Conservation (phyloP, 371 early-diverging fungal genomes). For the Mucor irregularis region DNA sequence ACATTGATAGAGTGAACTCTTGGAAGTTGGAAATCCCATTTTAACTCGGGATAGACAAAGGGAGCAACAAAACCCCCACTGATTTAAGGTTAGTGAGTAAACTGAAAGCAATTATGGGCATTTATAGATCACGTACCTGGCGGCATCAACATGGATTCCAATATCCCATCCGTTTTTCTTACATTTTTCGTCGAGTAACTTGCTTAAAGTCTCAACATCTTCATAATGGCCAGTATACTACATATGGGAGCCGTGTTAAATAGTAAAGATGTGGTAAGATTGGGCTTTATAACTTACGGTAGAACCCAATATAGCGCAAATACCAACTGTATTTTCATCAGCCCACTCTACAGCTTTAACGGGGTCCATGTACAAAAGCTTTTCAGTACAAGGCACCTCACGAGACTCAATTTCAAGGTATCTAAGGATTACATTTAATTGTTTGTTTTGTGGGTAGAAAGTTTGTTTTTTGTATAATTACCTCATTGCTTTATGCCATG, state of each 20-base stretch:
- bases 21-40: slow-evolving; percentile 67
- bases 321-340: slow-evolving; percentile 83
- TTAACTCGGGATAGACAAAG: slow-evolving; percentile 70
- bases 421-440: slow-evolving; percentile 15
- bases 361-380: slow-evolving; percentile 58
- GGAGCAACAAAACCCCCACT: slow-evolving; percentile 82
- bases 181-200: slow-evolving; percentile 58
- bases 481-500: slow-evolving; percentile 46
- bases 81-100: not conserved
- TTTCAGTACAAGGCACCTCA: slow-evolving; percentile 52
- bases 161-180: slow-evolving; percentile 58
- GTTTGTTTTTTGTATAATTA: too few relatives aligned
- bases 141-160: slow-evolving; percentile 81
- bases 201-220: slow-evolving; percentile 60
- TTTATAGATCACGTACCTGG: slow-evolving; percentile 37
- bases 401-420: slow-evolving; percentile 73
- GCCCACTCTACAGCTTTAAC: slow-evolving; percentile 56
- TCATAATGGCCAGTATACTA: slow-evolving; percentile 84
- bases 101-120: not conserved
- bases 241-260: not conserved
- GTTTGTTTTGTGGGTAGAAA: too few relatives aligned
- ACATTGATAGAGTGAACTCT: slow-evolving; percentile 72
- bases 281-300: slow-evolving; percentile 40
- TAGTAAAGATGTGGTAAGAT: not conserved
- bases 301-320: slow-evolving; percentile 69